Percentiles rank a stretch among this genome's conserved stretches.
These are phyloP conservation scores for Crataegus laevigata DNA, from an alignment of 306 rosid species.

Conservation along the genomic window DNA sequence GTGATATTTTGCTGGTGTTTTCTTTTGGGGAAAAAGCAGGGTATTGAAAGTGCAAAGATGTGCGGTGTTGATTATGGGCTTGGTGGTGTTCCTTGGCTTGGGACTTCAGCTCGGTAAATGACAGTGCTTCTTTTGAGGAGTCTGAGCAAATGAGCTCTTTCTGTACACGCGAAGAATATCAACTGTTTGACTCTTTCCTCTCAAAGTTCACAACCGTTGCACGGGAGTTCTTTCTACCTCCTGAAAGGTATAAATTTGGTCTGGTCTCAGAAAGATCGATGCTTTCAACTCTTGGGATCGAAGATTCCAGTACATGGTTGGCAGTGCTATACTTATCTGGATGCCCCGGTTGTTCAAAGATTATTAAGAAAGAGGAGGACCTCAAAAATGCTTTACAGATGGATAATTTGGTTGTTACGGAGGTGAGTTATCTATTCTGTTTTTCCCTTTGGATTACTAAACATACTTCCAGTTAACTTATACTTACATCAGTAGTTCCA, in stretches of 20 bases:
- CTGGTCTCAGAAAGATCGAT: constrained; percentile 60
- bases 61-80: constrained; percentile 32
- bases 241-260: constrained; percentile 62
- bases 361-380: constrained; percentile 63
- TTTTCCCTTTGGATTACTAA: background rate
- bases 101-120: constrained; percentile 45
- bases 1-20: constrained; percentile 17
- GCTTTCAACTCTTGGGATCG: constrained; percentile 73
- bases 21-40: constrained; percentile 25
- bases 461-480: too few relatives aligned
- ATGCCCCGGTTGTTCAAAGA: constrained; percentile 61
- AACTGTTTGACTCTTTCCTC: constrained; percentile 64
- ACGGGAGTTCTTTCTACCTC: constrained; percentile 69
- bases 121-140: constrained; percentile 25
- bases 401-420: constrained; percentile 47
- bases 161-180: constrained; percentile 52
- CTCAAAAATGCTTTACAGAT: constrained; percentile 41
- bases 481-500: background rate
- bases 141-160: constrained; percentile 30
- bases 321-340: constrained; percentile 55
- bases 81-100: constrained; percentile 51
- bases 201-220: constrained; percentile 52
- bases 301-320: constrained; percentile 69
- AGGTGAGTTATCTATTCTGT: constrained; percentile 47
- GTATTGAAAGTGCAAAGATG: constrained; percentile 39